Percentiles rank a stretch among this genome's conserved stretches.
Evolutionary conservation across 1,284 basidiomycete genomes (phyloP).

Genomic region (Blastosporella zonata): DNA sequence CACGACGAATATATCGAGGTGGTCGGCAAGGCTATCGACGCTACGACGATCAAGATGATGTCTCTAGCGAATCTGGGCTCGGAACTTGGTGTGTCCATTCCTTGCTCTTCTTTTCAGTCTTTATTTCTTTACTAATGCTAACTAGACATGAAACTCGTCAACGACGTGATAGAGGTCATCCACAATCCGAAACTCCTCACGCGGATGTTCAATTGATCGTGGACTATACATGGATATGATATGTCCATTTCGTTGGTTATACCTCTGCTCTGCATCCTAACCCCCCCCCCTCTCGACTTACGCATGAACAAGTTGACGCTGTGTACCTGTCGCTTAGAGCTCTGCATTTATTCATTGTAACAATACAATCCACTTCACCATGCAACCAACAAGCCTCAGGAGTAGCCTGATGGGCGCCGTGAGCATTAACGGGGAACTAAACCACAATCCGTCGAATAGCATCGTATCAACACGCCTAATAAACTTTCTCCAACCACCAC

Average conservation of each 20-base stretch:
- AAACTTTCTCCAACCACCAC: no score
- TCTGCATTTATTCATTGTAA: no score
- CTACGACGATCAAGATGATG: conserved; percentile 61
- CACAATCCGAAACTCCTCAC: conserved; percentile 57
- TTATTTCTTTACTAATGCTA: background rate
- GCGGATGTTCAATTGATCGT: conserved; percentile 41
- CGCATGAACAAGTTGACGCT: no score
- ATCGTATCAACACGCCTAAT: no score
- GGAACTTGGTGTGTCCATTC: conserved; percentile 60
- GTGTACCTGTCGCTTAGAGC: no score
- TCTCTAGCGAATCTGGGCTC: conserved; percentile 61
- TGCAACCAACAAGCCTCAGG: no score
- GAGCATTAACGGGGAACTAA: no score
- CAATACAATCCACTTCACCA: no score
- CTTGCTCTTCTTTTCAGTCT: background rate
- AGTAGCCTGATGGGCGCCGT: no score
- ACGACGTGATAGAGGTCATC: conserved; percentile 62
- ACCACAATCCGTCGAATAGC: no score
- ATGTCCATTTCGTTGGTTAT: background rate
- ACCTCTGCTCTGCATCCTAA: background rate
- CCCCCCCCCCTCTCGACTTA: no score
- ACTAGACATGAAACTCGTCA: conserved; percentile 63
- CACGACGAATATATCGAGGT: conserved; percentile 68
- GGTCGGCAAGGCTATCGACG: conserved; percentile 65
- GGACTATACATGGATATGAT: background rate